Base-by-base conservation (phyloP, 495 filamentous ascomycete genomes). In the Podospora sp. region DNA sequence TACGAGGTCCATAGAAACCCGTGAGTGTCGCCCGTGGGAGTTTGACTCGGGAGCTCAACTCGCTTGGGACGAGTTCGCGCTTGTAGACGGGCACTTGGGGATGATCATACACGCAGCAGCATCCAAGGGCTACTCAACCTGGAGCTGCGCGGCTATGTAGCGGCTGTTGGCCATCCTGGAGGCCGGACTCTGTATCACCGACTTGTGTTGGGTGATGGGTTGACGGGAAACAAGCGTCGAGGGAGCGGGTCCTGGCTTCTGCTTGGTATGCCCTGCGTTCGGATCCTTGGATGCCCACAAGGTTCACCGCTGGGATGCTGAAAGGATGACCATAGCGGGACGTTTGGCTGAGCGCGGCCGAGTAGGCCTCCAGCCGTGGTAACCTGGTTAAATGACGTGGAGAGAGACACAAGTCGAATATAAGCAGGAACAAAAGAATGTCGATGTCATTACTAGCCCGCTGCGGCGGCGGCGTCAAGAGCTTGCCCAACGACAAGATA, bases 81-180 rank as follows among this genome's bases (percentile, higher is more conserved):
- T 56, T 26, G 25, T 22, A n/a, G 16, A 56, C n/a, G 20, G 49
- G 21, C 14, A 56, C 25, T 12, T 24, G 6, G 52, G 8, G 52
- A 56, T 26, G 7, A 26, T 56, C 52, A 56, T 46, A 46, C 40
- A 46, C 40, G 40, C 40, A 11, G 12, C 16, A 46, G 40, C 9
- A 18, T 11, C 16, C 40, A 14, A 18, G 12, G 40, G 14, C 40
- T 11, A 46, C 12, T 6, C 11, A 46, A 11, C 14, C 40, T 11
- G 7, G 21, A 22, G 52, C 6, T 56, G 25, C 52, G 52, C 52
- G 52, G 52, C 22, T 57, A 26, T 57, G 1, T 21, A 24, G 53
- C 53, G 53, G 53, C 21, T 26, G 53, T 57, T 57, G 53, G 53
- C 53, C 40, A 46, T 4, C 40, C 16, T 46, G 40, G 14, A 46